phyloP scores from a whole-genome alignment of 352 stramenopile species.

The Phytophthora syringae region DNA sequence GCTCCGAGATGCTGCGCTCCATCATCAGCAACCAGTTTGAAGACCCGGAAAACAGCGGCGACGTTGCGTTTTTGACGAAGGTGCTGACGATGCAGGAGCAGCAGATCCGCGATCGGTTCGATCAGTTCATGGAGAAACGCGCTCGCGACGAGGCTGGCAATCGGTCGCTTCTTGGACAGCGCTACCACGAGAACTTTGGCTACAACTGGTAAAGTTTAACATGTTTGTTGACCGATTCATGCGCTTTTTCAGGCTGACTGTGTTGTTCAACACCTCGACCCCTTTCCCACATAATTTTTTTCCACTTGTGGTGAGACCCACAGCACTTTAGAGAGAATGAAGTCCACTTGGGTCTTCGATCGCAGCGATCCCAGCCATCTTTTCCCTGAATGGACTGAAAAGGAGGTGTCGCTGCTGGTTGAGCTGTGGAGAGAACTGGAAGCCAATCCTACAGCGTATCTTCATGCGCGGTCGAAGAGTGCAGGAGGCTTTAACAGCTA shows the following conservation, averaged over 20 bases:
- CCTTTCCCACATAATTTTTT: conserved; percentile 5
- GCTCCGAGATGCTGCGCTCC: conserved; percentile 25
- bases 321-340: not conserved
- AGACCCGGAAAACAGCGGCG: conserved; percentile 17
- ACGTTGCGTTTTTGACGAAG: conserved; percentile 25
- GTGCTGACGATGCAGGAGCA: conserved; percentile 28
- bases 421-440: conserved; percentile 19
- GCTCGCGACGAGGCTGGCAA: conserved; percentile 12
- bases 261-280: not conserved
- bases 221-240: too few relatives aligned
- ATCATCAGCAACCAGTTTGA: conserved; percentile 29
- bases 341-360: not conserved
- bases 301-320: not conserved
- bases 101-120: conserved; percentile 28
- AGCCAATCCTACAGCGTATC: not conserved
- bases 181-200: not conserved
- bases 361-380: conserved; percentile 9
- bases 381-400: conserved; percentile 21
- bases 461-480: not conserved
- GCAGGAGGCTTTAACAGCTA: conserved; percentile 9
- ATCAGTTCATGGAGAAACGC: conserved; percentile 22
- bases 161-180: conserved; percentile 17
- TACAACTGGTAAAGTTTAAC: too few relatives aligned
- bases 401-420: conserved; percentile 15
- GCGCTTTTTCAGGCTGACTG: too few relatives aligned